Evolutionary conservation across 306 rosid species (phyloP), one percentile per base, ranked within the genome.

Genomic region (Prunus campanulata): DNA sequence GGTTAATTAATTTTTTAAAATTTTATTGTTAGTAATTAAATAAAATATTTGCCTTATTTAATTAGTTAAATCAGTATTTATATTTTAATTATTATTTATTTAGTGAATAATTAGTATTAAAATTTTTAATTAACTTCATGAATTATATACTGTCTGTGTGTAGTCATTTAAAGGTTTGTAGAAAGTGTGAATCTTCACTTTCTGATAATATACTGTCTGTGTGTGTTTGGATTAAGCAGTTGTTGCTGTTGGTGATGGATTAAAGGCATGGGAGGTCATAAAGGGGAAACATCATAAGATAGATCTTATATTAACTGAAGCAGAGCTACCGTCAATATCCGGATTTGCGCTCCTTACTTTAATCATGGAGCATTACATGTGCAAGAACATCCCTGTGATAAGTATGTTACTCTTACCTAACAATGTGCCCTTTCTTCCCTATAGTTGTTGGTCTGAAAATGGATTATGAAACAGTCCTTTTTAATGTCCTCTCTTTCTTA

Each of bases 311-410:
- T 77, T 93, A 65, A 90, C 97, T 4, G 97, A 93, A 80, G 83
- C 87, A 70, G 92, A 93, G 29, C 77, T 93, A 85, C 97, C 97
- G 18, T 77, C 87, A 46, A 87, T 90, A 78, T 93, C 96, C 30
- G 92, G 97, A 77, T 87, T 85, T 74, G 87, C 90, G 18, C 96
- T 93, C 57, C 96, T 90, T 70, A 74, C 85, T 66, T 76, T 90
- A 74, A 82, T 87, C 44, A 93, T 86, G 96, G 96, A 90, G 81
- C 92, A 90, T 72, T 88, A 88, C 60, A 52, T 86, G 59, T 90
- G 96, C 86, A 90, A 78, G 81, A 82, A 78, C 60, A 87, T 92
- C 78, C 97, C 96, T 15, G 88, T 92, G 74, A 92, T 90, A 85
- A 90, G 97, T 92, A 88, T 47, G 88, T 81, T 35, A 5, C 12